phyloP scores from a whole-genome alignment of 2,329 filamentous ascomycete genomes.

The Calycina herbarum region DNA sequence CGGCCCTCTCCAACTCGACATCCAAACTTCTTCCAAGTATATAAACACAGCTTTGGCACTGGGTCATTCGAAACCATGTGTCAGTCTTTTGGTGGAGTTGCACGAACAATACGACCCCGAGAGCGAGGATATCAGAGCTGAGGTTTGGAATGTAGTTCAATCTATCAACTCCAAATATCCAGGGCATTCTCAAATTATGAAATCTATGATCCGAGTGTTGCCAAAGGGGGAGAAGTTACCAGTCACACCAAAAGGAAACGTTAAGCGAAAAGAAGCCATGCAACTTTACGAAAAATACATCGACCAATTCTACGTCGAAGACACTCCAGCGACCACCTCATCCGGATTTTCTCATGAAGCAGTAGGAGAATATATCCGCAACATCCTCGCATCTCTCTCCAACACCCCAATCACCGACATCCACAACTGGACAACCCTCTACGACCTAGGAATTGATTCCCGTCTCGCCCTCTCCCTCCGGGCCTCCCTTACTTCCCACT shows the following conservation, averaged over 20 bases:
- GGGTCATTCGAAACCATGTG: constrained; percentile 32
- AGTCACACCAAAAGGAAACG: constrained; percentile 38
- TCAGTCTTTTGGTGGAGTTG: constrained; percentile 33
- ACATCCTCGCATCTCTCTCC: constrained; percentile 23
- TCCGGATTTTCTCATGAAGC: constrained; percentile 11
- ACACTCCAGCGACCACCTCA: background rate
- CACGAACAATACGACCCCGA: constrained; percentile 24
- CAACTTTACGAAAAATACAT: constrained; percentile 30
- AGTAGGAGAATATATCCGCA: constrained; percentile 28
- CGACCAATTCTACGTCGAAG: constrained; percentile 26
- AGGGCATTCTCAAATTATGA: constrained; percentile 30
- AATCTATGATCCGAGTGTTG: constrained; percentile 34
- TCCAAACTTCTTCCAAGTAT: constrained; percentile 29
- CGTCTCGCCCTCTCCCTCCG: constrained; percentile 32
- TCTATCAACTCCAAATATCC: constrained; percentile 29
- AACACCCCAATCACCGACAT: constrained; percentile 22
- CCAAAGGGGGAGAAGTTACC: constrained; percentile 30
- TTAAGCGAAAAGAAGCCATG: constrained; percentile 36
- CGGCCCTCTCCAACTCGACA: constrained; percentile 33
- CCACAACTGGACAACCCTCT: constrained; percentile 30
- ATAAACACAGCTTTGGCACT: constrained; percentile 33
- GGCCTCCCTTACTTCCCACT: constrained; percentile 26
- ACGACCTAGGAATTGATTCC: constrained; percentile 33
- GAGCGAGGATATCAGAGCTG: constrained; percentile 10
- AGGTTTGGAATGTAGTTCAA: constrained; percentile 29